Conservation (phyloP, 208 protist genomes). For the Leishmania tarentolae region DNA sequence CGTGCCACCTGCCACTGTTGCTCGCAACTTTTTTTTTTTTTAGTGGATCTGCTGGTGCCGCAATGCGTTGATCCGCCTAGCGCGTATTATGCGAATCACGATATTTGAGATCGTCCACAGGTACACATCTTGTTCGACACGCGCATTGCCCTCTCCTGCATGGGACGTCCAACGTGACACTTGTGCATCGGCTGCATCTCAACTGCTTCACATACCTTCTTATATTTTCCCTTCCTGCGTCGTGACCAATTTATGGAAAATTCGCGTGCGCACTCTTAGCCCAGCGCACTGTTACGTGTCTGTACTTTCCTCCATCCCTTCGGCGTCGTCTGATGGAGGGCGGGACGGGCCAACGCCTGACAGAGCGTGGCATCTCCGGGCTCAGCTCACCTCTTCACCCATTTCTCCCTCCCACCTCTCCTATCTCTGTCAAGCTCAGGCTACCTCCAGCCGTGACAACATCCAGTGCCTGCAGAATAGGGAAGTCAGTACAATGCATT, state of each 20-base stretch:
- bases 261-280: not conserved
- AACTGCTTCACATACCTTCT: not conserved
- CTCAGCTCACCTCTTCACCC: not conserved
- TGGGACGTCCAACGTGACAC: not conserved
- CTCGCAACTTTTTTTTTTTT: conserved; percentile 94
- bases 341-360: too few relatives aligned
- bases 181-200: not conserved
- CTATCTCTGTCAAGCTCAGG: not conserved
- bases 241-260: too few relatives aligned
- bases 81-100: conserved; percentile 69
- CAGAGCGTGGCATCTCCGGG: not conserved
- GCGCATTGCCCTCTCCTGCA: conserved; percentile 33
- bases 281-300: not conserved
- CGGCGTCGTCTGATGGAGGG: too few relatives aligned
- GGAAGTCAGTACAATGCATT: not conserved
- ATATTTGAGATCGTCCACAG: conserved; percentile 49
- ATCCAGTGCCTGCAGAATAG: not conserved
- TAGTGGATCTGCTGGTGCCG: conserved; percentile 91
- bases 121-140: conserved; percentile 58
- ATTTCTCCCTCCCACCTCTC: not conserved
- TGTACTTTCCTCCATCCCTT: not conserved
- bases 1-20: conserved; percentile 92
- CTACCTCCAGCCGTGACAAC: not conserved
- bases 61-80: conserved; percentile 77
- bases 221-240: not conserved